A percentile compares a stretch with the other conserved stretches of the same genome.
These are phyloP conservation scores for Citeromyces matritensis DNA, from an alignment of 805 yeast genomes.

Conservation along the genomic window DNA sequence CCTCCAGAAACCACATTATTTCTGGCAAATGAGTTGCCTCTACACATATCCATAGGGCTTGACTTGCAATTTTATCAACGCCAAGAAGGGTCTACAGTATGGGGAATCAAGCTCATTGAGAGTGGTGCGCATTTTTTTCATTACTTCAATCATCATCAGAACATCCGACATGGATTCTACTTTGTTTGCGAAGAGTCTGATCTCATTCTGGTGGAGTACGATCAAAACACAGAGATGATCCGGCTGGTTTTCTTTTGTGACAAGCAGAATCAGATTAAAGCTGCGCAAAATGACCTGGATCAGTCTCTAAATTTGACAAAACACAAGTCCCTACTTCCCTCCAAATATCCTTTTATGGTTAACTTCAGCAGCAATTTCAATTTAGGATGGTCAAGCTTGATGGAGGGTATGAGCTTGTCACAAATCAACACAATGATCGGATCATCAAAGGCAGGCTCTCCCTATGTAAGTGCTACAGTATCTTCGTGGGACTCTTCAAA, in stretches of 20 bases:
- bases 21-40: constrained; percentile 4
- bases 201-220: constrained; percentile 6
- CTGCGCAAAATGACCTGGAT: constrained; percentile 10
- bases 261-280: not conserved
- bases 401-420: constrained; percentile 1
- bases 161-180: constrained; percentile 23
- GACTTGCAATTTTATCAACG: constrained; percentile 9
- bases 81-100: too few species aligned
- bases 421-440: too few species aligned
- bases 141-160: constrained; percentile 21
- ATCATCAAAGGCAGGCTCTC: too few species aligned
- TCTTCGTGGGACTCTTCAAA: constrained; percentile 32
- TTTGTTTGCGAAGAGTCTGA: constrained; percentile 16
- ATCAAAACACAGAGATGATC: not conserved
- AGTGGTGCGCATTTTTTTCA: constrained; percentile 42
- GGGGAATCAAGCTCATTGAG: constrained; percentile 26
- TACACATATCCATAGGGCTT: constrained; percentile 8
- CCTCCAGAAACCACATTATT: constrained; percentile 1
- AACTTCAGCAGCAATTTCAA: constrained; percentile 7
- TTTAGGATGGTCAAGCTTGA: too few species aligned
- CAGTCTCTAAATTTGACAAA: constrained; percentile 16
- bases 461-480: constrained; percentile 8
- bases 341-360: constrained; percentile 21
- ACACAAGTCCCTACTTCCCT: constrained; percentile 13
- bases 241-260: too few species aligned